These are phyloP conservation scores for Corymbia calophylla DNA, from an alignment of 441 rosid genomes.

Conservation along the genomic window DNA sequence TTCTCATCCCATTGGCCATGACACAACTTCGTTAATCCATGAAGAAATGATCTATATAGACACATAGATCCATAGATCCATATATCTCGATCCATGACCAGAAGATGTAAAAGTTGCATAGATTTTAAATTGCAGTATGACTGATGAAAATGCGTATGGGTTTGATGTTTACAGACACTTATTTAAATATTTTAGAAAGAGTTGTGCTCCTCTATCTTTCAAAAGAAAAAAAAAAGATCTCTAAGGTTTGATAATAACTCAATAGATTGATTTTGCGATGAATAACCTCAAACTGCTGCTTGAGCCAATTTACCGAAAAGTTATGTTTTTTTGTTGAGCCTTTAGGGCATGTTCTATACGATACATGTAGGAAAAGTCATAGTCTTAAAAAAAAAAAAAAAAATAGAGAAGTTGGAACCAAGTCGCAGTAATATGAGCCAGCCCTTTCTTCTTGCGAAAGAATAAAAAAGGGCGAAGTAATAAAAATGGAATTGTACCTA, in stretches of 20 bases:
- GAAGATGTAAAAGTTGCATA: no score
- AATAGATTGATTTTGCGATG: not conserved
- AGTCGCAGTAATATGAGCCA: not conserved
- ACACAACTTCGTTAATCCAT: not conserved
- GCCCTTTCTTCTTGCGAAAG: not conserved
- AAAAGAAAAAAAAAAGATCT: not conserved
- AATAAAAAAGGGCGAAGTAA: not conserved
- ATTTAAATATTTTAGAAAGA: not conserved
- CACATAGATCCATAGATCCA: not conserved
- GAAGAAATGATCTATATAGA: not conserved
- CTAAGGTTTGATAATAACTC: not conserved
- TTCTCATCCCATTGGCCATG: not conserved
- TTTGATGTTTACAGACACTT: not conserved
- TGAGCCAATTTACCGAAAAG: not conserved
- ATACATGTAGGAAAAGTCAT: not conserved
- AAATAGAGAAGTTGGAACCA: no score
- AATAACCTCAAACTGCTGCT: not conserved
- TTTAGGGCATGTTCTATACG: not conserved
- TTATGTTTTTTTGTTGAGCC: not conserved
- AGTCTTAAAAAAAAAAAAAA: no score
- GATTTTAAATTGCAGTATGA: not conserved
- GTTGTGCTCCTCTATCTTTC: not conserved
- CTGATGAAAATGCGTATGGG: not conserved
- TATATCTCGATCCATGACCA: not conserved
- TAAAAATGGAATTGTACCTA: not conserved